These are phyloP conservation scores for Hibiscus syriacus DNA, from an alignment of 345 rosid species.

Conservation along the genomic window DNA sequence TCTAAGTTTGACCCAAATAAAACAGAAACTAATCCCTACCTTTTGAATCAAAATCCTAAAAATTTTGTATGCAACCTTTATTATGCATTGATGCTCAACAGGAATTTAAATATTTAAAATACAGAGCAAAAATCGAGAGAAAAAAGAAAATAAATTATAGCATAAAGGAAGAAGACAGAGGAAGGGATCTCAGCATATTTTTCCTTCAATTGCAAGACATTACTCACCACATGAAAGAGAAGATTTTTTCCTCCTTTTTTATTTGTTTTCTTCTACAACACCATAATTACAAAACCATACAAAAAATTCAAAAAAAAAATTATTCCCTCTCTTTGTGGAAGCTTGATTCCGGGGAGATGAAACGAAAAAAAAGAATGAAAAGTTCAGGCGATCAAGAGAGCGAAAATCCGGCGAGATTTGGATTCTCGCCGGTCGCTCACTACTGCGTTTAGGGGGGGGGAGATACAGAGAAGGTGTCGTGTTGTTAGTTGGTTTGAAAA, in stretches of 20 bases:
- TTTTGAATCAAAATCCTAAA: constrained; percentile 11
- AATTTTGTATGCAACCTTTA: constrained; percentile 11
- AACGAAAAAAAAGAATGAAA: not conserved
- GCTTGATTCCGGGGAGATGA: not conserved
- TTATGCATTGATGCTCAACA: constrained; percentile 6
- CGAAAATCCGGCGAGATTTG: no score
- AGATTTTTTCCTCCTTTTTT: constrained; percentile 22
- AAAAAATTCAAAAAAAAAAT: not conserved
- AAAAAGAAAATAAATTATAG: constrained; percentile 15
- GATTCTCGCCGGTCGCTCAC: no score
- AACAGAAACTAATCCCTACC: constrained; percentile 29
- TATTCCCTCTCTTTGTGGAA: constrained; percentile 7
- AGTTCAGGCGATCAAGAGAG: constrained; percentile 16
- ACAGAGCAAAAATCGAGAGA: constrained; percentile 4
- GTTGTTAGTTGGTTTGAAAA: no score
- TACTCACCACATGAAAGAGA: constrained; percentile 30
- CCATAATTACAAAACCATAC: constrained; percentile 22
- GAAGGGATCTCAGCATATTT: constrained; percentile 46
- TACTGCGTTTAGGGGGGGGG: no score
- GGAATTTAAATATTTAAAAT: constrained; percentile 6
- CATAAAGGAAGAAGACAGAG: constrained; percentile 17
- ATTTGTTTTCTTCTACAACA: constrained; percentile 27
- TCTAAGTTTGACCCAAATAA: constrained; percentile 16
- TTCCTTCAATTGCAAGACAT: constrained; percentile 41
- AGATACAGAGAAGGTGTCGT: no score